Evolutionary conservation across 352 stramenopile genomes (phyloP).

Genomic region (Phytophthora foliorum): DNA sequence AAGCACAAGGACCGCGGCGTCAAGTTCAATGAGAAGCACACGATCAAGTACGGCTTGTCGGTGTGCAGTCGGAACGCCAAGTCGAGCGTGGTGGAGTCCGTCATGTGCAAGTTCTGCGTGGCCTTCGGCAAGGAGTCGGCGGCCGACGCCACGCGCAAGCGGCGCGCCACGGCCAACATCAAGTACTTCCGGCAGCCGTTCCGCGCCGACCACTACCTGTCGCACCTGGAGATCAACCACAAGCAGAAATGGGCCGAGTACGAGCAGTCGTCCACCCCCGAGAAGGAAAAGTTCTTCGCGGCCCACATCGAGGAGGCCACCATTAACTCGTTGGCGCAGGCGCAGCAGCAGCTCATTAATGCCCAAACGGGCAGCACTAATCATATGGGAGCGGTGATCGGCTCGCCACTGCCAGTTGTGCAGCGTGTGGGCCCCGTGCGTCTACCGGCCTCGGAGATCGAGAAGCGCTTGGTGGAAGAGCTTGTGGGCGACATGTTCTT

Average conservation of each 20-base stretch:
- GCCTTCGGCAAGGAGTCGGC: slow-evolving; percentile 74
- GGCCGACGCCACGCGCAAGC: slow-evolving; percentile 61
- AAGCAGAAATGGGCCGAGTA: slow-evolving; percentile 72
- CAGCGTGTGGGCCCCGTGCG: slow-evolving; percentile 50
- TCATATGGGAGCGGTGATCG: not conserved
- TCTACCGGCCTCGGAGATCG: slow-evolving; percentile 65
- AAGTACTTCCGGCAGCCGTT: slow-evolving; percentile 81
- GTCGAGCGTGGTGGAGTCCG: slow-evolving; percentile 59
- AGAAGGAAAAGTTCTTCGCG: slow-evolving; percentile 70
- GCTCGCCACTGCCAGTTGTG: not conserved
- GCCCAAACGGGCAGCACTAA: slow-evolving; percentile 3
- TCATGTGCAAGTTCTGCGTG: slow-evolving; percentile 85
- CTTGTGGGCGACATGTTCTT: slow-evolving; percentile 66
- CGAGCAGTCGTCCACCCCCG: slow-evolving; percentile 53
- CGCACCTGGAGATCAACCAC: slow-evolving; percentile 78
- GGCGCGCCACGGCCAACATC: slow-evolving; percentile 71
- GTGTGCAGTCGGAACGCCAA: slow-evolving; percentile 70
- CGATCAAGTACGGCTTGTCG: slow-evolving; percentile 74
- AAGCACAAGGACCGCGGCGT: slow-evolving; percentile 71
- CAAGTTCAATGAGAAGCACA: slow-evolving; percentile 78
- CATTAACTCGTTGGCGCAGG: slow-evolving; percentile 38
- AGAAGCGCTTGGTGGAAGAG: slow-evolving; percentile 62
- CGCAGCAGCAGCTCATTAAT: slow-evolving; percentile 38
- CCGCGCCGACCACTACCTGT: slow-evolving; percentile 75
- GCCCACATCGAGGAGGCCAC: slow-evolving; percentile 46